Evolutionary conservation across 768 basidiomycete genomes (phyloP), one percentile per base, ranked within the genome.

Genomic region (Lactarius sanguifluus): DNA sequence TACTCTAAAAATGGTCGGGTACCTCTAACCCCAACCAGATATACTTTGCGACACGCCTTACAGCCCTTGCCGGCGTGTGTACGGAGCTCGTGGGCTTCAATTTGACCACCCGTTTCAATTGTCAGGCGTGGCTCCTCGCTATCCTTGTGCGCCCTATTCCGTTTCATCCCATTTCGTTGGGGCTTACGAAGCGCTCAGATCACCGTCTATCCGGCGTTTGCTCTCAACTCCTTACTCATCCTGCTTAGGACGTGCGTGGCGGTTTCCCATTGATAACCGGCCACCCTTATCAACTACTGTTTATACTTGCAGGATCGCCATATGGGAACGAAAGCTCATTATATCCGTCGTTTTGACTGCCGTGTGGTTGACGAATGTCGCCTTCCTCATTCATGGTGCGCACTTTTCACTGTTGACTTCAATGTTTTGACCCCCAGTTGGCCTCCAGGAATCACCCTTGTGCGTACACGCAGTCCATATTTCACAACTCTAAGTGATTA

Each of bases 291-390:
- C 12, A 23, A n/a, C 13, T 23, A 25, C 36, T 38, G 12, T 25
- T n/a, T 30, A n/a, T 13, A 15, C 40, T 12, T 15, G 25, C n/a
- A 65, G 64, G 12, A 18, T 65, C 36, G n/a, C 64, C 8, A 36
- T 65, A 6, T 65, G 64, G 64, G 40, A 60, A 13, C 64, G 58
- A 3, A 25, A 20, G 16, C 18, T 13, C 32, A 1, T 41, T 15
- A 38, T 64, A 2, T 13, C 45, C 30, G 16, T 58, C 28, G 40
- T 12, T 40, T 28, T 57, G 56, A 25, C 40, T 34, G 43, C 28
- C 15, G 43, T 64, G 12, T 64, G 63, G 63, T 38, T 64, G 43
- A 50, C 56, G 6, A 58, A 64, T 30, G 40, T 64, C 40, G 63
- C 28, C 8, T 57, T 64, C 28, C 43, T 57, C 23, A 41, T 64